Conservation (phyloP, 345 rosid genomes). For the Eucalyptus sp. region DNA sequence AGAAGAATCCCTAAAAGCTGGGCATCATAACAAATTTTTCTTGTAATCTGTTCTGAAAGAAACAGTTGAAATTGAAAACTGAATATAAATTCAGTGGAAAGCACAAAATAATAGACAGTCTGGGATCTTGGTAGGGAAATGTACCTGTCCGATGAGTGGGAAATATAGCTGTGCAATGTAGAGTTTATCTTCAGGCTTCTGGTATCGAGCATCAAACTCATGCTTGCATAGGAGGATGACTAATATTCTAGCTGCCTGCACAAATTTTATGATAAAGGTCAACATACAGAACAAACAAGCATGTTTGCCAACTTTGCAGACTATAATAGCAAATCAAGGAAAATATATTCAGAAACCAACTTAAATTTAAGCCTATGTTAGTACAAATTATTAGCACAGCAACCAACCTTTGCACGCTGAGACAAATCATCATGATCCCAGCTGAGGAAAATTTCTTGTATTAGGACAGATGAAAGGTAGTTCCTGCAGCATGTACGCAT, state of each 20-base stretch:
- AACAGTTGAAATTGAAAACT: not conserved
- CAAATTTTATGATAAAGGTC: conserved; percentile 1
- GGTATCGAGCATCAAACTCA: conserved; percentile 95
- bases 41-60: not conserved
- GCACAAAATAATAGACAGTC: not conserved
- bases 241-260: conserved; percentile 90
- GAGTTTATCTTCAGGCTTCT: conserved; percentile 96
- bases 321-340: not conserved
- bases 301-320: not conserved
- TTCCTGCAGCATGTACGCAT: conserved; percentile 57
- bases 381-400: not conserved
- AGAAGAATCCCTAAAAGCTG: not conserved
- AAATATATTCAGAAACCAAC: not conserved
- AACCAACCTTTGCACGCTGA: conserved; percentile 73
- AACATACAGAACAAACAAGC: not conserved
- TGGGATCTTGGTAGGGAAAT: not conserved
- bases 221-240: conserved; percentile 93
- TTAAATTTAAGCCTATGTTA: not conserved
- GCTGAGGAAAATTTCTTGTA: conserved; percentile 92
- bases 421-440: conserved; percentile 98
- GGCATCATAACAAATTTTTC: not conserved
- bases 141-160: conserved; percentile 93
- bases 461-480: conserved; percentile 86
- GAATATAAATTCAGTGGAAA: not conserved
- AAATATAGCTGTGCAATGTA: conserved; percentile 91